A percentile compares a stretch with the other conserved stretches of the same genome.
Evolutionary conservation across 2,329 filamentous ascomycete species (phyloP).

Genomic region (Penicillium sp.): DNA sequence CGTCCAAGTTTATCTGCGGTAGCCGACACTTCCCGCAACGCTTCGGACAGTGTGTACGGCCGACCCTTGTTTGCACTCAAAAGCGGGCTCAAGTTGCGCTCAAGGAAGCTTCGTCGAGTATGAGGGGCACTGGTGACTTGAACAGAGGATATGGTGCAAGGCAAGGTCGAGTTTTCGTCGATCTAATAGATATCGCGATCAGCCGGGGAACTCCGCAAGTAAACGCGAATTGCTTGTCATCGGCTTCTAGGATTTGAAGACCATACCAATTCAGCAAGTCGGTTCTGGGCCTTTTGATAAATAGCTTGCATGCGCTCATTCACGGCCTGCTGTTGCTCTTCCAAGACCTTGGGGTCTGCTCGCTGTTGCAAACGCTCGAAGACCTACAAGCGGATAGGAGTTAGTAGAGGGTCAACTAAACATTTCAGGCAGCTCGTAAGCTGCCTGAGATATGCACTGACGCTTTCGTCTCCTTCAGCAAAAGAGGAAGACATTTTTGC

Average conservation of each 20-base stretch:
- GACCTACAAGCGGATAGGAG: constrained; percentile 27
- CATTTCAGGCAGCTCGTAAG: background rate
- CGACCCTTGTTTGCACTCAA: constrained; percentile 65
- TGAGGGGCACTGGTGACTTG: constrained; percentile 77
- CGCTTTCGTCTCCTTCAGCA: constrained; percentile 43
- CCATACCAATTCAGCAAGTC: constrained; percentile 64
- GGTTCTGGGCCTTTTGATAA: constrained; percentile 61
- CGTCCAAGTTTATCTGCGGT: constrained; percentile 72
- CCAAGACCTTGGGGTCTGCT: constrained; percentile 57
- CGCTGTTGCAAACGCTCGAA: constrained; percentile 46
- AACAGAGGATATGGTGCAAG: constrained; percentile 83
- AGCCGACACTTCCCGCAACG: constrained; percentile 67
- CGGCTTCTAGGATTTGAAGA: background rate
- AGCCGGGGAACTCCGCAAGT: constrained; percentile 13
- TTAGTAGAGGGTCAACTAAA: constrained; percentile 10
- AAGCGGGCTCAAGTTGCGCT: constrained; percentile 75
- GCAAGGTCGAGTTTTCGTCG: constrained; percentile 77
- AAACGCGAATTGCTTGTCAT: background rate
- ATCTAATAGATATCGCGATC: constrained; percentile 52
- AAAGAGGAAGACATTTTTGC: constrained; percentile 46
- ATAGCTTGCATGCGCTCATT: constrained; percentile 58
- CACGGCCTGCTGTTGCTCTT: constrained; percentile 60
- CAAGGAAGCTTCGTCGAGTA: constrained; percentile 80
- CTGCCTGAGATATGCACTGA: constrained; percentile 19
- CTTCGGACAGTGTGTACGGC: constrained; percentile 75